phyloP scores from a whole-genome alignment of 305 asterid species.

The Fraxinus sp. region DNA sequence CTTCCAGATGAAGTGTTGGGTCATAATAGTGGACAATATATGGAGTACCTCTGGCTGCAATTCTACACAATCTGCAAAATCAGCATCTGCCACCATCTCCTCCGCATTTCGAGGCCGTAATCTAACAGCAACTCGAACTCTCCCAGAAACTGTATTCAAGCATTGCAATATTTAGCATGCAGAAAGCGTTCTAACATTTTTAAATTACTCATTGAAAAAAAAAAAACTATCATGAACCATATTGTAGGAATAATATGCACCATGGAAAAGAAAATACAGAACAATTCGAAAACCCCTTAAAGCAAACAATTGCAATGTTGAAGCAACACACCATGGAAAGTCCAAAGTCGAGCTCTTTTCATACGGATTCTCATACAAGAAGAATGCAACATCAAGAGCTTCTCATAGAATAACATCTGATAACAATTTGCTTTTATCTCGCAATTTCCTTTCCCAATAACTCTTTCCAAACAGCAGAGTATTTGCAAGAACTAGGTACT shows the following conservation, averaged over 20 bases:
- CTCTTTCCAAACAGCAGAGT: neutral
- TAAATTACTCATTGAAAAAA: neutral
- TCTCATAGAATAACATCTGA: neutral
- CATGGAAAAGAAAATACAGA: neutral
- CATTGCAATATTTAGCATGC: constrained; percentile 19
- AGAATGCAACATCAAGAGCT: neutral
- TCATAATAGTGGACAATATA: neutral
- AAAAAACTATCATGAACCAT: constrained; percentile 4
- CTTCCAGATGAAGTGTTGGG: neutral
- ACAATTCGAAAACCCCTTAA: neutral
- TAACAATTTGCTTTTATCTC: neutral
- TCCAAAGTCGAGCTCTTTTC: neutral
- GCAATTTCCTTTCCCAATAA: neutral
- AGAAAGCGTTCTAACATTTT: neutral
- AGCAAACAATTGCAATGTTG: neutral
- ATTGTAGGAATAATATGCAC: neutral
- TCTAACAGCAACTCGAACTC: constrained; percentile 88
- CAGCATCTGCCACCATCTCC: constrained; percentile 77
- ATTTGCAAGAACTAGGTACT: neutral
- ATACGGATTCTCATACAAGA: neutral
- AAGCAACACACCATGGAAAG: neutral
- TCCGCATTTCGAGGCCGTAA: constrained; percentile 79
- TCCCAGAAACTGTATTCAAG: constrained; percentile 54
- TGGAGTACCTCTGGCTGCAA: constrained; percentile 82
- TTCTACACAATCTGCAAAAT: constrained; percentile 87